Percentiles rank a stretch among this genome's conserved stretches.
phyloP scores from a whole-genome alignment of 306 rosid species.

The Quillaja saponaria region DNA sequence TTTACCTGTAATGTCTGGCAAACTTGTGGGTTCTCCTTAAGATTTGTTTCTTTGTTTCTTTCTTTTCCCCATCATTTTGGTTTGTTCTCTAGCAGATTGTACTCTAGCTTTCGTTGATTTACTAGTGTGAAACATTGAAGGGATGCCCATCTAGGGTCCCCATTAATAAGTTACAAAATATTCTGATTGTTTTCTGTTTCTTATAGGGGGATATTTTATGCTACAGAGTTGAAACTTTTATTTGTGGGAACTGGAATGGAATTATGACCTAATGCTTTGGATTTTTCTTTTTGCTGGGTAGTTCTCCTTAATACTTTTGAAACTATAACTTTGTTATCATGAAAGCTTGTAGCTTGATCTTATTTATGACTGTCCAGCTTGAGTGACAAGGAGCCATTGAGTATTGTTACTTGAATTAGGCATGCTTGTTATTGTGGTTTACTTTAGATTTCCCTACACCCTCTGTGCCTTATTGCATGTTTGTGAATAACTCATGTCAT shows the following conservation, averaged over 20 bases:
- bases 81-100: slow-evolving; percentile 66
- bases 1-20: slow-evolving; percentile 59
- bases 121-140: slow-evolving; percentile 74
- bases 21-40: slow-evolving; percentile 62
- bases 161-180: slow-evolving; percentile 57
- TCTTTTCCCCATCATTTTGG: slow-evolving; percentile 51
- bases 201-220: slow-evolving; percentile 30
- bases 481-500: too few relatives aligned
- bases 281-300: too few relatives aligned
- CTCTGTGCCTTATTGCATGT: too few relatives aligned
- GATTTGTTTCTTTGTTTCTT: slow-evolving; percentile 55
- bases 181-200: slow-evolving; percentile 57
- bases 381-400: too few relatives aligned
- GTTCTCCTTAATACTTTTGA: too few relatives aligned
- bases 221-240: slow-evolving; percentile 30
- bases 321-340: too few relatives aligned
- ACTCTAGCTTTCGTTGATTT: slow-evolving; percentile 57
- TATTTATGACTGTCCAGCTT: too few relatives aligned
- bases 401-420: too few relatives aligned
- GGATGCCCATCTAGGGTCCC: slow-evolving; percentile 77
- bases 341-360: too few relatives aligned
- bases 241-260: slow-evolving; percentile 22
- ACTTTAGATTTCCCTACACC: too few relatives aligned
- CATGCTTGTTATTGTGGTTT: too few relatives aligned
- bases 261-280: too few relatives aligned